These are phyloP conservation scores for Gnetum montanum DNA, from an alignment of 75 land plant species.

Conservation along the genomic window DNA sequence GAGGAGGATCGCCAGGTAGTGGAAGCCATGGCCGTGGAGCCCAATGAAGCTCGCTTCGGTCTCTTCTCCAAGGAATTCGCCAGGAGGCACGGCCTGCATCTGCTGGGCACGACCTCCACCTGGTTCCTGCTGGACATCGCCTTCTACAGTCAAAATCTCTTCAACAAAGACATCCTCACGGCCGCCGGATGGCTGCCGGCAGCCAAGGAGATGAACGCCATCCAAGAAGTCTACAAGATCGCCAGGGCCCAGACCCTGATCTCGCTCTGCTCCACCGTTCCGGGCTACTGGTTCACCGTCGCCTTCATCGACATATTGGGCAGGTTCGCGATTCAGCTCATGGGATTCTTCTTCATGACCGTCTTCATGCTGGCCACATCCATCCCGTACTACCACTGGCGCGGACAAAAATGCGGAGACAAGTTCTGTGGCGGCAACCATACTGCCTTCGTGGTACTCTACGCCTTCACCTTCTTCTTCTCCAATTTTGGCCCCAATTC, in stretches of 20 bases:
- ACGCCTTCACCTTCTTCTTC: conserved; percentile 31
- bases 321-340: conserved; percentile 28
- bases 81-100: conserved; percentile 38
- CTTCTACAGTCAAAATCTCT: conserved; percentile 22
- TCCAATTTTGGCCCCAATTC: conserved; percentile 34
- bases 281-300: conserved; percentile 71
- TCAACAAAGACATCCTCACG: conserved; percentile 36
- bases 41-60: conserved; percentile 8
- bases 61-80: conserved; percentile 33
- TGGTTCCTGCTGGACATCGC: conserved; percentile 32
- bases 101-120: conserved; percentile 52
- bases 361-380: conserved; percentile 25
- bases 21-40: not conserved
- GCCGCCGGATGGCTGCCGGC: conserved; percentile 22
- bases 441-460: conserved; percentile 19
- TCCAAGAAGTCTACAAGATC: conserved; percentile 22
- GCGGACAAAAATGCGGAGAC: not conserved
- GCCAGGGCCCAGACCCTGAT: conserved; percentile 26
- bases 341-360: conserved; percentile 37
- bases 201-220: conserved; percentile 15
- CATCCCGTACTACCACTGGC: conserved; percentile 19
- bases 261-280: conserved; percentile 42
- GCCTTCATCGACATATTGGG: conserved; percentile 41
- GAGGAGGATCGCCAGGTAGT: conserved; percentile 17
- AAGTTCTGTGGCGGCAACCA: conserved; percentile 12